These are phyloP conservation scores for Tylopilus intermedius DNA, from an alignment of 768 basidiomycete genomes.

Conservation along the genomic window DNA sequence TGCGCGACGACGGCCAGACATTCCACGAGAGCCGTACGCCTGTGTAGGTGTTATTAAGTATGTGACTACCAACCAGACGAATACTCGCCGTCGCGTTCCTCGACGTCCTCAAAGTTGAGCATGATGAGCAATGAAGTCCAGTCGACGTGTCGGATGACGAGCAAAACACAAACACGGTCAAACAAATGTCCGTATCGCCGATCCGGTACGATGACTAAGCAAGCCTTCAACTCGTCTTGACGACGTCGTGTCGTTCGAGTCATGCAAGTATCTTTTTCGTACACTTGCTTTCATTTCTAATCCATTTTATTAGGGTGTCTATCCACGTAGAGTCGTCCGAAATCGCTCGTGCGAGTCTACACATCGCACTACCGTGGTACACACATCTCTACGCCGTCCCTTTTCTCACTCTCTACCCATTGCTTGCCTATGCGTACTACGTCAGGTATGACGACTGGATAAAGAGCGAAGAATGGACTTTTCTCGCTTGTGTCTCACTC, in stretches of 20 bases:
- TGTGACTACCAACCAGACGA: background rate
- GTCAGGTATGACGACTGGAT: constrained; percentile 88
- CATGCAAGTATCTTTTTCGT: constrained; percentile 14
- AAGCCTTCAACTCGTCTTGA: too few relatives aligned
- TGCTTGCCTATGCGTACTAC: constrained; percentile 88
- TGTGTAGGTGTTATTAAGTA: constrained; percentile 27
- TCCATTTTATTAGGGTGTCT: constrained; percentile 28
- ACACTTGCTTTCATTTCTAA: background rate
- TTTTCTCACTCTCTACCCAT: constrained; percentile 74
- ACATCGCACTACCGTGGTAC: constrained; percentile 62
- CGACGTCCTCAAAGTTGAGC: constrained; percentile 93
- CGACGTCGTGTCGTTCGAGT: background rate
- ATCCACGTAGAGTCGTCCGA: constrained; percentile 61
- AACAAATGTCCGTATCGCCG: constrained; percentile 6
- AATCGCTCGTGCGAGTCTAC: constrained; percentile 63
- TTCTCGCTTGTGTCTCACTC: constrained; percentile 81
- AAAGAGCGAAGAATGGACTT: constrained; percentile 95
- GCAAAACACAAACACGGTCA: constrained; percentile 18
- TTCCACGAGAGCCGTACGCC: constrained; percentile 98
- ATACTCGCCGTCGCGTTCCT: constrained; percentile 86
- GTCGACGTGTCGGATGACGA: constrained; percentile 26
- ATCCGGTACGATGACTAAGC: background rate
- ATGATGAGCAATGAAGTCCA: constrained; percentile 34
- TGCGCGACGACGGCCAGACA: constrained; percentile 96
- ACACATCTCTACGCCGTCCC: constrained; percentile 71